Evolutionary conservation across 495 filamentous ascomycete species (phyloP), one percentile per base, ranked within the genome.

Genomic region (Amphirosellinia nigrospora): DNA sequence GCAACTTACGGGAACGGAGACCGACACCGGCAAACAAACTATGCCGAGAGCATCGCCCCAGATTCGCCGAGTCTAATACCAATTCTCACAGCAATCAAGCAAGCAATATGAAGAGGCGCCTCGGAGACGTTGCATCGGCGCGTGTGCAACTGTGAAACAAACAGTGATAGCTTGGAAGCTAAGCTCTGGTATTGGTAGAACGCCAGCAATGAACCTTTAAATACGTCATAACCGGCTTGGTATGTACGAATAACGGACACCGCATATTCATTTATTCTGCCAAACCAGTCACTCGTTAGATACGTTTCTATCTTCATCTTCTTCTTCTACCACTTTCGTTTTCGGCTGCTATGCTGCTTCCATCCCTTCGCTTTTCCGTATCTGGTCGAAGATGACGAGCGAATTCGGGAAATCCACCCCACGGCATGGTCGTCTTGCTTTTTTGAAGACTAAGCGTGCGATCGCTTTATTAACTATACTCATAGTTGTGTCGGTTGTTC

Each of bases 361-460:
- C 23, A 5, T 39, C 16, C 30, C 3, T 60, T 50, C 32, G 8
- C 1, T 2, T n/a, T 15, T 69, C 55, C n/a, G 45, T 30, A 58
- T 15, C 39, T 11, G 5, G 23, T 39, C 45, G 0, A 55, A 36
- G 26, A 70, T 70, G 68, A 38, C 68, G 36, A 46, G 19, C 19
- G 28, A 43, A 36, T 9, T 41, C 15, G 68, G 58, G 39, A 68
- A 68, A 9, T 21, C 55, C 1, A 8, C 41, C 0, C 10, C 23
- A 26, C 21, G 39, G 41, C 53, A 32, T 4, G 34, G 10, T 16
- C 73, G 69, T 34, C 48, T 76, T 19, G 68, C 70, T 21, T 72
- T 74, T 53, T 15, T 76, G 39, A 74, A 71, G 32, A 76, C 69
- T 55, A 78, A 76, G 56, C 67, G 70, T 30, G 70, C 61, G 8